Percentiles rank a stretch among this genome's conserved stretches.
Conservation (phyloP, 371 early-diverging fungal species). For the Actinomucor elegans region DNA sequence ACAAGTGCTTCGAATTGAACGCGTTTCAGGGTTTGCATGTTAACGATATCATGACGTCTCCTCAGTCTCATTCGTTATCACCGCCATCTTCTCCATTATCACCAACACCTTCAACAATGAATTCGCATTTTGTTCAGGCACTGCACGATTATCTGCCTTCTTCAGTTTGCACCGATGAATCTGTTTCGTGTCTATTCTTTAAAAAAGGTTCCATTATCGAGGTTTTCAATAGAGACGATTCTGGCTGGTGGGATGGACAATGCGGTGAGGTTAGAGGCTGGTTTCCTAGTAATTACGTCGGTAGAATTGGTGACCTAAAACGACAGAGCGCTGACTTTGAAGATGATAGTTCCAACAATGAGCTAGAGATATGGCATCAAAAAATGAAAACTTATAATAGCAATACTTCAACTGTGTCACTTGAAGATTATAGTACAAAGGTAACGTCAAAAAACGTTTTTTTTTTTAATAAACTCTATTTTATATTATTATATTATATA, state of each 20-base stretch:
- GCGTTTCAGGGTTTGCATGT: no score
- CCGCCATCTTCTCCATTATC: slow-evolving; percentile 20
- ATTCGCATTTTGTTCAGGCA: slow-evolving; percentile 51
- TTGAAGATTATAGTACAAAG: slow-evolving; percentile 3
- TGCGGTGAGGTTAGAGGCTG: slow-evolving; percentile 47
- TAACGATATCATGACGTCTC: not conserved
- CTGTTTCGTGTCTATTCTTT: slow-evolving; percentile 43
- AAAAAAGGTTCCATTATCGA: slow-evolving; percentile 52
- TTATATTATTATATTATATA: not conserved
- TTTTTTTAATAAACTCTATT: not conserved
- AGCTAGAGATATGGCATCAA: slow-evolving; percentile 32
- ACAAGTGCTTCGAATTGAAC: no score
- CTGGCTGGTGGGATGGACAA: slow-evolving; percentile 60
- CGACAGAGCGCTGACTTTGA: slow-evolving; percentile 39
- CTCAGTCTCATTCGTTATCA: not conserved
- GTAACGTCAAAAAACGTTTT: slow-evolving; percentile 2
- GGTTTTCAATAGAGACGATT: slow-evolving; percentile 46
- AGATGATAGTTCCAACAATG: slow-evolving; percentile 32
- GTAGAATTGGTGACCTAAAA: slow-evolving; percentile 41
- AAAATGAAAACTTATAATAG: slow-evolving; percentile 6
- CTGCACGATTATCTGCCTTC: slow-evolving; percentile 48
- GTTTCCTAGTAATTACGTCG: slow-evolving; percentile 55
- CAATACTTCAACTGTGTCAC: slow-evolving; percentile 9
- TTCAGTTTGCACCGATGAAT: slow-evolving; percentile 31
- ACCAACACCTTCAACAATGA: slow-evolving; percentile 22